Percentiles rank a stretch among this genome's conserved stretches.
Conservation (phyloP, 2,329 filamentous ascomycete species). For the Aspergillus sp. region DNA sequence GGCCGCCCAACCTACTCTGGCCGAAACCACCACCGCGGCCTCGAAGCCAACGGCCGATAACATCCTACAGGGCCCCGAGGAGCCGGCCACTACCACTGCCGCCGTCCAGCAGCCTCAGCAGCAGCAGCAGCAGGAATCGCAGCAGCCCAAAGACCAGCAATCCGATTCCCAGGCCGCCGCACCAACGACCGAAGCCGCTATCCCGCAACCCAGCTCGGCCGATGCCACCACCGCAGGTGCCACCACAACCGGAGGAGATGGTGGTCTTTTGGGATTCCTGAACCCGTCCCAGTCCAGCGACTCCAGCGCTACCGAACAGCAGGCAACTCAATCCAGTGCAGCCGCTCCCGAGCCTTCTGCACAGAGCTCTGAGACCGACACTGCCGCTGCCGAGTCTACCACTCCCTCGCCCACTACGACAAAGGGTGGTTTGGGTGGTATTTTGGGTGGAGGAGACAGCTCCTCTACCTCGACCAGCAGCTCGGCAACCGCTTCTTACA, state of each 20-base stretch:
- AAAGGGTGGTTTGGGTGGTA: conserved; percentile 2
- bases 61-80: background rate
- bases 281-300: too few relatives aligned
- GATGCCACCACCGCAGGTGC: conserved; percentile 1
- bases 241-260: too few relatives aligned
- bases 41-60: background rate
- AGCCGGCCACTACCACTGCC: background rate
- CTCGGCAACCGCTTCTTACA: background rate
- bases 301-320: too few relatives aligned
- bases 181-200: conserved; percentile 1
- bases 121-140: background rate
- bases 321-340: too few relatives aligned
- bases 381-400: too few relatives aligned
- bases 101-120: background rate
- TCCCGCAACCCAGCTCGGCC: conserved; percentile 1
- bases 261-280: too few relatives aligned
- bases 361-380: too few relatives aligned
- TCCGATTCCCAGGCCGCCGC: background rate
- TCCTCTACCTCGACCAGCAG: conserved; percentile 2
- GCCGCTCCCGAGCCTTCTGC: too few relatives aligned
- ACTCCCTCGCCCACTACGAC: conserved; percentile 1
- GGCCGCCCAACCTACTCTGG: conserved; percentile 4
- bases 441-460: conserved; percentile 2
- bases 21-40: background rate
- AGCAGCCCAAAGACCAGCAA: background rate